phyloP scores from a whole-genome alignment of 2,329 filamentous ascomycete genomes.

The Neophaeococcomyces mojaviensis region DNA sequence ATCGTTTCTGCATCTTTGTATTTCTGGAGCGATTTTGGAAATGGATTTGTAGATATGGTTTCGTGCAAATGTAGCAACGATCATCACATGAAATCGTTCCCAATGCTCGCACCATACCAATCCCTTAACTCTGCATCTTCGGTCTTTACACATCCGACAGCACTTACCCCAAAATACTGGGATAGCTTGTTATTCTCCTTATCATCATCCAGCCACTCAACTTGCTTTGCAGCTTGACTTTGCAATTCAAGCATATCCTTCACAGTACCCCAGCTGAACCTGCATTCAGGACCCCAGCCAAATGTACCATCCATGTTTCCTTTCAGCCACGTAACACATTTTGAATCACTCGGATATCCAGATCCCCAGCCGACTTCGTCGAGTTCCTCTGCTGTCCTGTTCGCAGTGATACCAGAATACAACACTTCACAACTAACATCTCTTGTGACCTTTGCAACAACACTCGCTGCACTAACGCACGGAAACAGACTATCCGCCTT shows the following conservation, averaged over 20 bases:
- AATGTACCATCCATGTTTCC: conserved; percentile 86
- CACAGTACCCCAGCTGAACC: conserved; percentile 92
- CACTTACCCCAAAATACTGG: conserved; percentile 52
- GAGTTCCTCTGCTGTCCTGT: conserved; percentile 26
- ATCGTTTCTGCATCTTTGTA: background rate
- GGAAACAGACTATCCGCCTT: conserved; percentile 92
- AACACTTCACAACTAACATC: conserved; percentile 81
- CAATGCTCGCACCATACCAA: conserved; percentile 62
- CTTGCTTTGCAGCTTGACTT: conserved; percentile 44
- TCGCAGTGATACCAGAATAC: conserved; percentile 41
- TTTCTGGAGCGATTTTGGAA: background rate
- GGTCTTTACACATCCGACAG: conserved; percentile 31
- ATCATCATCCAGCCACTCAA: conserved; percentile 77
- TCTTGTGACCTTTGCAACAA: conserved; percentile 91
- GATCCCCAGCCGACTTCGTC: conserved; percentile 65
- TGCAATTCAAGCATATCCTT: conserved; percentile 80
- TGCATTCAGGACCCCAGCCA: conserved; percentile 87
- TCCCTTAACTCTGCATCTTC: conserved; percentile 64
- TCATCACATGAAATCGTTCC: conserved; percentile 12
- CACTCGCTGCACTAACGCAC: conserved; percentile 84
- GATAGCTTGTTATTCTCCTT: conserved; percentile 62
- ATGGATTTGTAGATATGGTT: background rate
- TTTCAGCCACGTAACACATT: conserved; percentile 74
- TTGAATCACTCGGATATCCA: conserved; percentile 82
- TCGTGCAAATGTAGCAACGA: too few relatives aligned